These are phyloP conservation scores for Fusarium irregulare DNA, from an alignment of 2,329 filamentous ascomycete genomes.

Conservation along the genomic window DNA sequence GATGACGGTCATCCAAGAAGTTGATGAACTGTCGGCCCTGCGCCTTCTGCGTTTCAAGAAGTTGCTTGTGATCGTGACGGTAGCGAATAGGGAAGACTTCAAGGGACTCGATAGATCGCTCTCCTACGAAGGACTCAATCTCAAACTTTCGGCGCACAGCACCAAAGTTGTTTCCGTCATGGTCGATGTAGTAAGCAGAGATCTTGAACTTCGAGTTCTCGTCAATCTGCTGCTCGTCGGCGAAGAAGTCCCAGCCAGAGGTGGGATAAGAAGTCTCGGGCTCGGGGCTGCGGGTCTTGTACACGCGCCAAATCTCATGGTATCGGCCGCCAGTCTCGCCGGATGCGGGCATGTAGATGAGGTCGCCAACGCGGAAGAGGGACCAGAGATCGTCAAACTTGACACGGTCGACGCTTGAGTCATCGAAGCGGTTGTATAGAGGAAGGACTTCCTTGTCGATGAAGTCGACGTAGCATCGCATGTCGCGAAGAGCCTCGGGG, in stretches of 20 bases:
- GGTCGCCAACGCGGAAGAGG: constrained; percentile 55
- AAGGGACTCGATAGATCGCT: constrained; percentile 53
- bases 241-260: constrained; percentile 52
- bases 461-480: constrained; percentile 58
- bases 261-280: constrained; percentile 47
- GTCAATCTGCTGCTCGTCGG: constrained; percentile 48
- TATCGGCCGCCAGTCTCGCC: constrained; percentile 52
- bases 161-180: constrained; percentile 54
- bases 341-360: constrained; percentile 54
- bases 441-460: constrained; percentile 57
- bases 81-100: constrained; percentile 56
- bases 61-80: constrained; percentile 49
- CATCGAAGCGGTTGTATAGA: constrained; percentile 47
- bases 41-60: constrained; percentile 49
- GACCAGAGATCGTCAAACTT: constrained; percentile 57
- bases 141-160: constrained; percentile 53
- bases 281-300: constrained; percentile 49
- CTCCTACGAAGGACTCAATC: constrained; percentile 53
- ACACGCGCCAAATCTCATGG: constrained; percentile 55
- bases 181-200: constrained; percentile 57
- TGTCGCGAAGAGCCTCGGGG: constrained; percentile 54
- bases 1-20: constrained; percentile 52
- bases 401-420: constrained; percentile 48
- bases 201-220: constrained; percentile 51
- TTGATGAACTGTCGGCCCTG: constrained; percentile 51